A percentile compares a stretch with the other conserved stretches of the same genome.
Conservation (phyloP, 331 rosid species). For the Pyrus hybrid region DNA sequence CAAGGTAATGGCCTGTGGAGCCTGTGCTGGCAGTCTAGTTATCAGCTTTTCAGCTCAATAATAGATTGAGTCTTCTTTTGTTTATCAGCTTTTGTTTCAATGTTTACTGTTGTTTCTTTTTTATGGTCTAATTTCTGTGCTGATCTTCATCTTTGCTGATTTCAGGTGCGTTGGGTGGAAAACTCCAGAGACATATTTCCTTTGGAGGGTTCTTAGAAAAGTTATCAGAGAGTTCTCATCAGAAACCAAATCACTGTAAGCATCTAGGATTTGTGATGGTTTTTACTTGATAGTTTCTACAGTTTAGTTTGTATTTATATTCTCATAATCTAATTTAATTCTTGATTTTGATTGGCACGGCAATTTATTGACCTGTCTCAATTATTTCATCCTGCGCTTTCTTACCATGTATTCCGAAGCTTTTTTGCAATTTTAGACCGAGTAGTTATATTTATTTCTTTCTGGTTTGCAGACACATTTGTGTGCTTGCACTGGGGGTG, state of each 20-base stretch:
- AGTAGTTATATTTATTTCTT: not conserved
- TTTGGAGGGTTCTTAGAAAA: not conserved
- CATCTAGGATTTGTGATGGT: not conserved
- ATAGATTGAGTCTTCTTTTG: not conserved
- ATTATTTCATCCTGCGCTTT: not conserved
- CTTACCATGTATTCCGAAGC: not conserved
- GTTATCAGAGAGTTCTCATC: not conserved
- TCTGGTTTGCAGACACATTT: slow-evolving; percentile 3
- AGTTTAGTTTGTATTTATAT: not conserved
- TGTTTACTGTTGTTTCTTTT: not conserved
- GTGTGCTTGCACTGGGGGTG: slow-evolving; percentile 19
- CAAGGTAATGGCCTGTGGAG: slow-evolving; percentile 26
- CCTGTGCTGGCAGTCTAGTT: slow-evolving; percentile 28
- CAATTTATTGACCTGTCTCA: not conserved
- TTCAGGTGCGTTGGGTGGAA: not conserved
- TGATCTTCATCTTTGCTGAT: not conserved
- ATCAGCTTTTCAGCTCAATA: slow-evolving; percentile 12
- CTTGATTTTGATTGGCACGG: not conserved
- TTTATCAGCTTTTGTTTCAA: not conserved
- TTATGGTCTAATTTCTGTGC: not conserved
- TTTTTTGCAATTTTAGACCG: not conserved
- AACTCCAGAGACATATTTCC: not conserved
- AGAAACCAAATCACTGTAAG: slow-evolving; percentile 5
- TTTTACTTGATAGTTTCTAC: not conserved
- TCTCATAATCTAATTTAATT: no score